phyloP scores from a whole-genome alignment of 352 stramenopile genomes.

The Lagenidium giganteum region DNA sequence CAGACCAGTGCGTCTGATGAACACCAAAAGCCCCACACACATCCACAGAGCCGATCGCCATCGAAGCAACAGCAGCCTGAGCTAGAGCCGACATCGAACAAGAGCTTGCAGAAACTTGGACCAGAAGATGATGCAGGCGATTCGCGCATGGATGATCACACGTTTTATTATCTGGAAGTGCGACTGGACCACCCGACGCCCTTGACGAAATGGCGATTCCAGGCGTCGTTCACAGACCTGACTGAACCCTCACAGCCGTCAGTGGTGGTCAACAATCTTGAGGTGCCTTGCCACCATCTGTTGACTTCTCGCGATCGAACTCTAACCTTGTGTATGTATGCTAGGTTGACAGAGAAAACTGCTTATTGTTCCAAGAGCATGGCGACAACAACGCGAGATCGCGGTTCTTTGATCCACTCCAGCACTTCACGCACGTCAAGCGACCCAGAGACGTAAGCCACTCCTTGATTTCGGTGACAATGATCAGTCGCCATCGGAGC shows the following conservation, averaged over 20 bases:
- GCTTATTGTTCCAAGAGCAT: conserved; percentile 24
- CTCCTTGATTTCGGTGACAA: not conserved
- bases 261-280: conserved; percentile 35
- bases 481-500: not conserved
- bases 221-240: conserved; percentile 37
- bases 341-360: conserved; percentile 42
- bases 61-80: no score
- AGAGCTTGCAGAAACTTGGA: conserved; percentile 1
- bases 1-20: no score
- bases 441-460: conserved; percentile 36
- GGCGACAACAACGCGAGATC: conserved; percentile 1
- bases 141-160: conserved; percentile 18
- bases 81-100: not conserved
- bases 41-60: no score
- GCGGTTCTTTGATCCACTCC: conserved; percentile 33
- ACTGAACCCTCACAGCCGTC: conserved; percentile 18
- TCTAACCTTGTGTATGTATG: not conserved
- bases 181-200: conserved; percentile 32
- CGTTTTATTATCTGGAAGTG: conserved; percentile 53
- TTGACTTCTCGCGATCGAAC: no score
- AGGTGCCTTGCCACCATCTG: no score
- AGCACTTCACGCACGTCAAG: conserved; percentile 33
- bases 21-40: no score
- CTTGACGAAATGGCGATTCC: conserved; percentile 36
- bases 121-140: not conserved